These are phyloP conservation scores for Thelephora terrestris DNA, from an alignment of 1,284 basidiomycete species.

Conservation along the genomic window DNA sequence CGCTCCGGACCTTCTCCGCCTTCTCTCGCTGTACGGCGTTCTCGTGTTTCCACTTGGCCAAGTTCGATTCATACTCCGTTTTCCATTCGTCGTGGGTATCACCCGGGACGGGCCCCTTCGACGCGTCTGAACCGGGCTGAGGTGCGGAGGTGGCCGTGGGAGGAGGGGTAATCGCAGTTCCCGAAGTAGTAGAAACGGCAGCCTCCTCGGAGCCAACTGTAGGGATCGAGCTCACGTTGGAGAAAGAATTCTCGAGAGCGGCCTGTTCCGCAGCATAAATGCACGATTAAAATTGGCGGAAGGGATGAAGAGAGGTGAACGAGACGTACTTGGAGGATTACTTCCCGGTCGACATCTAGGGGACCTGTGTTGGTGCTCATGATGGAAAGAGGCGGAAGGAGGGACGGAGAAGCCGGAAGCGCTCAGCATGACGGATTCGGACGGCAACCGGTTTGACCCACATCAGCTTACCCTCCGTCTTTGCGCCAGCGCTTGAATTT, in stretches of 20 bases:
- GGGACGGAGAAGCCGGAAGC: too few species aligned
- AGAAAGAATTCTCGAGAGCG: conserved; percentile 13
- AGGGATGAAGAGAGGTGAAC: background rate
- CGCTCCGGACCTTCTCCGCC: conserved; percentile 61
- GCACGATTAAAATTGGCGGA: background rate
- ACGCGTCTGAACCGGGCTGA: conserved; percentile 5
- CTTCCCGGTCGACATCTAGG: conserved; percentile 9
- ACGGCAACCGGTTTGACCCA: too few species aligned
- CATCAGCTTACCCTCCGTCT: too few species aligned
- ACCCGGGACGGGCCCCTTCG: conserved; percentile 2
- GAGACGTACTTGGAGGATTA: conserved; percentile 11
- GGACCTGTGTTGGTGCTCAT: conserved; percentile 8
- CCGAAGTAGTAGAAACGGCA: conserved; percentile 8
- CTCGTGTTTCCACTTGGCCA: conserved; percentile 63
- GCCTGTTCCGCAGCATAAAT: conserved; percentile 5
- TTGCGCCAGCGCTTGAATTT: too few species aligned
- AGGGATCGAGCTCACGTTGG: conserved; percentile 13
- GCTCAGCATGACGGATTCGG: too few species aligned
- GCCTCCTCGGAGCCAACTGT: conserved; percentile 3
- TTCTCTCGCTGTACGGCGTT: conserved; percentile 66
- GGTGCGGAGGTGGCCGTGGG: conserved; percentile 9
- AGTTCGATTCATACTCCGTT: conserved; percentile 57
- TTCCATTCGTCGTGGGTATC: conserved; percentile 38
- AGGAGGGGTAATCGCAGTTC: conserved; percentile 6
- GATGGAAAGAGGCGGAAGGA: background rate